A percentile compares a stretch with the other conserved stretches of the same genome.
phyloP scores from a whole-genome alignment of 176 grass and related monocot species.

The Pharus latifolius region DNA sequence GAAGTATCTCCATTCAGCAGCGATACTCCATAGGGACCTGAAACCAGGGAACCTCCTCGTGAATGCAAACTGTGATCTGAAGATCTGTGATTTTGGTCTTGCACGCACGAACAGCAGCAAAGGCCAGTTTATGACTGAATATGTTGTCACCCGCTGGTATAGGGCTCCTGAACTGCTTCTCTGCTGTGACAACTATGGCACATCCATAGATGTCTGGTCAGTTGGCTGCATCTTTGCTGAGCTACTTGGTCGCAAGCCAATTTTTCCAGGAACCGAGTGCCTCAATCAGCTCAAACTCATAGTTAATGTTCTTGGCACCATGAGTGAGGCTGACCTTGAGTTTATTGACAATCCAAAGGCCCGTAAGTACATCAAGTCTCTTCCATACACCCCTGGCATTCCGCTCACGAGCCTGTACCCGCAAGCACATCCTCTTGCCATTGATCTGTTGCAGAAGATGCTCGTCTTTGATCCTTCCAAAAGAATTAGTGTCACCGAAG shows the following conservation, averaged over 20 bases:
- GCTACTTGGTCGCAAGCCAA: conserved; percentile 51
- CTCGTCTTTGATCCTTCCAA: conserved; percentile 46
- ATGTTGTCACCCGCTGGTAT: conserved; percentile 49
- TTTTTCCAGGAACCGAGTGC: conserved; percentile 47
- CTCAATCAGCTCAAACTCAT: conserved; percentile 51
- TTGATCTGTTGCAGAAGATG: conserved; percentile 57
- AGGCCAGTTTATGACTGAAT: conserved; percentile 63
- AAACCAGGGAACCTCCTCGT: conserved; percentile 58
- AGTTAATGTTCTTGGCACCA: conserved; percentile 43
- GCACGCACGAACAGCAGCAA: conserved; percentile 46
- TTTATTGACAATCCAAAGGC: conserved; percentile 51
- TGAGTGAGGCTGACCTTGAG: conserved; percentile 37
- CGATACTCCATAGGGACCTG: conserved; percentile 53
- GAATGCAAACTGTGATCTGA: conserved; percentile 49
- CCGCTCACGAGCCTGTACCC: conserved; percentile 29
- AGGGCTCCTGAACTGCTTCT: conserved; percentile 47
- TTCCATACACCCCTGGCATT: conserved; percentile 36
- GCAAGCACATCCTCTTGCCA: conserved; percentile 38
- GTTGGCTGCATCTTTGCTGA: conserved; percentile 58
- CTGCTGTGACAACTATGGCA: conserved; percentile 45
- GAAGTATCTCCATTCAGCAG: conserved; percentile 51
- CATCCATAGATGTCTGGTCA: conserved; percentile 52
- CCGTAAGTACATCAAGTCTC: conserved; percentile 44
- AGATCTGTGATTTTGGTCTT: conserved; percentile 56
- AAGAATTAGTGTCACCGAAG: conserved; percentile 40